Base-by-base conservation (phyloP, 129 eudicot species). In the Flaveria robusta region DNA sequence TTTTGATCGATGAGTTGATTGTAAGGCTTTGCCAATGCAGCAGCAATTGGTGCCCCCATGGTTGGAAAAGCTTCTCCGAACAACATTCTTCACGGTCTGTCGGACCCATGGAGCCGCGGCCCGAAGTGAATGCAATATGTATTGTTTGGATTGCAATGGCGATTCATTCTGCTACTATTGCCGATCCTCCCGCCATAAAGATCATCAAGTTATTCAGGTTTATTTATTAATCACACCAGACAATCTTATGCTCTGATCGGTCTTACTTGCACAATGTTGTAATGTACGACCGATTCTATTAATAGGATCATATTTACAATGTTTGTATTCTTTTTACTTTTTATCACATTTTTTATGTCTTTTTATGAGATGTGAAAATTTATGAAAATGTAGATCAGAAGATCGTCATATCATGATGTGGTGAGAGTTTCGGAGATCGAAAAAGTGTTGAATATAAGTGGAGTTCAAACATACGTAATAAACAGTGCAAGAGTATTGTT, bases 151-250 rank as follows among this genome's bases (percentile, higher is more conserved):
- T 60, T 94, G 98, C 83, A 85, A 89, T 70, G 78, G 72, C 34
- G 84, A 81, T 52, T 85, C 97, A 14, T 94, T 94, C 56, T 94
- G 98, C 88, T 94, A 85, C 80, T 94, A 94, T 63, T 94, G 98
- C 85, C 77, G 97, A 66, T 94, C 98, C 22, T 87, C 98, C 0
- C 87, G 70, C 70, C 98, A 94, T 79, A 87, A 89, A 72, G 97
- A 94, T 76, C 98, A 94, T 81, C 97, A 91, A 81, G 98, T 94
- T 13, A 87, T 94, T 84, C 98, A 94, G 96, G 98, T 90, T 0
- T 0, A 34, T 23, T 56, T 46, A 10, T n/a, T 13, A 4, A 3
- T 31, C 4, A 31, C 37, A 31, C 5, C 5, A 31, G 37, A 31
- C 6, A 4, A 31, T 0, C 37, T 4, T 31, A 31, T 31, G 37